Base-by-base conservation (phyloP, 2,329 filamentous ascomycete genomes). In the Claviceps purpurea region DNA sequence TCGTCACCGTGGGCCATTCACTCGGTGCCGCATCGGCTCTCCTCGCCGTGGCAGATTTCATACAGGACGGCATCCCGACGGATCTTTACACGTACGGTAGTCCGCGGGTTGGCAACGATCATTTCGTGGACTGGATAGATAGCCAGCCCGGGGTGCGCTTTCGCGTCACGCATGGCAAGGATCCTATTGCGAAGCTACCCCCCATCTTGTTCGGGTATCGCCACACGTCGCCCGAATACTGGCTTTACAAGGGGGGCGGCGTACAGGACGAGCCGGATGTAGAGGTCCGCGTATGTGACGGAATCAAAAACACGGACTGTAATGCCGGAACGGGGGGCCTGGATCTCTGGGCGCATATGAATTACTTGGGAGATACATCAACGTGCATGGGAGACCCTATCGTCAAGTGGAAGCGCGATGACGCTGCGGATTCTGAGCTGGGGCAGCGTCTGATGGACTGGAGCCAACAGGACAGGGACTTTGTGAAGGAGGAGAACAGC, bases 161-260 rank as follows among this genome's bases (percentile, higher is more conserved):
- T 68, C 80, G 85, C 56, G 70, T 87, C 49, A 88, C 85, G 1
- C 84, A 89, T 66, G 67, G 66, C 43, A 69, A 76, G 58, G 86
- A 89, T 63, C 80, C 82, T 0, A 78, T 89, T 1, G 82, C 85
- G 0, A 76, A 80, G 44, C 72, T 89, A 40, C 84, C 85, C 1
- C 77, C 82, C 13, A 66, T 79, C 54, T 50, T 76, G 46, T 64
- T 84, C 50, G 76, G 77, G 39, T 89, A 81, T 69, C 69, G 75
- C 41, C 85, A 88, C 65, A 76, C 79, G n/a, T 77, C 72, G 16
- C 82, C 84, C 1, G 85, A 89, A 70, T 87, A 81, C 67, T 87
- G 78, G 74, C 69, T 85, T 38, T 62, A 68, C 6, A 61, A 59
- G 37, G 70, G 70, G 16, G 50, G 50, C 2, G 56, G 62, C 16